Conservation (phyloP, 1,284 basidiomycete species). For the Leccinum fuscescens region DNA sequence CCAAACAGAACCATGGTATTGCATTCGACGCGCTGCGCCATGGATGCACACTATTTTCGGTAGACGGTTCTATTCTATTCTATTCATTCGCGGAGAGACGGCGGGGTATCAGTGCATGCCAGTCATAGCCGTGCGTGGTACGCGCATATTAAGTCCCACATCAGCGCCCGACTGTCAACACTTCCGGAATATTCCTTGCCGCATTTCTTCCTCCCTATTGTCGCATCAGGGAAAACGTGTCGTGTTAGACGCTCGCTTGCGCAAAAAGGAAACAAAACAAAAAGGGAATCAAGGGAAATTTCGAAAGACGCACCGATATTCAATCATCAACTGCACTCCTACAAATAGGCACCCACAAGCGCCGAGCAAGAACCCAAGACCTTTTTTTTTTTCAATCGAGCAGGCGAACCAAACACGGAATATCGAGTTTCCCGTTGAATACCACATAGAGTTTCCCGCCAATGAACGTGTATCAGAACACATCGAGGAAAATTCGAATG, state of each 20-base stretch:
- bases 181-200: conserved; percentile 59
- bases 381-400: conserved; percentile 26
- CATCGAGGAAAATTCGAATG: background rate
- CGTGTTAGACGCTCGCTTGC: conserved; percentile 4
- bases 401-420: background rate
- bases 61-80: background rate
- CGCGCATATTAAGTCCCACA: background rate
- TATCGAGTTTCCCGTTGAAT: background rate
- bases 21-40: background rate
- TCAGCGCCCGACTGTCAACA: conserved; percentile 39
- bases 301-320: conserved; percentile 64
- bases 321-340: conserved; percentile 91
- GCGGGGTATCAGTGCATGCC: background rate
- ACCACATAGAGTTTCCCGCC: background rate
- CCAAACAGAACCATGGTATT: background rate
- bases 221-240: background rate
- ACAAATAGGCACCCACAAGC: conserved; percentile 75
- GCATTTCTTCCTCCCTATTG: conserved; percentile 45
- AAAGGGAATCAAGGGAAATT: conserved; percentile 5
- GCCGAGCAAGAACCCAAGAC: conserved; percentile 64
- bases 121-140: background rate
- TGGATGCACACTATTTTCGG: background rate
- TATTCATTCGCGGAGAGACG: background rate
- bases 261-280: conserved; percentile 1
- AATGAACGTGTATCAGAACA: background rate